Evolutionary conservation across 1,284 basidiomycete genomes (phyloP).

Genomic region (Ceratobasidium sp.): DNA sequence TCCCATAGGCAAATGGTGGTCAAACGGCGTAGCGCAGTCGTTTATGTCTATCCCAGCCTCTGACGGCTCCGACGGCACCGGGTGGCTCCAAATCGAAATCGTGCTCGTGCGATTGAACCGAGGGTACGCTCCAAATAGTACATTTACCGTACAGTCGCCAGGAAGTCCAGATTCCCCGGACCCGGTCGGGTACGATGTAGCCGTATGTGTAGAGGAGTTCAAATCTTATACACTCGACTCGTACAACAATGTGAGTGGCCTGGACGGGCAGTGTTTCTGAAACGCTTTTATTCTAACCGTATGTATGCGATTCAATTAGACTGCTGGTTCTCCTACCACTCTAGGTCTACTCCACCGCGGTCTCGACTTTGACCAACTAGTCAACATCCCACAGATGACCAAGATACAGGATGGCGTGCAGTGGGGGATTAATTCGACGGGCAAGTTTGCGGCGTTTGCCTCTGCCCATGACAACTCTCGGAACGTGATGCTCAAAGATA

Average conservation of each 20-base stretch:
- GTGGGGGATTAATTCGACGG: slow-evolving; percentile 31
- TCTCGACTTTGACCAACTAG: slow-evolving; percentile 18
- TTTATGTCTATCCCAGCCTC: slow-evolving; percentile 25
- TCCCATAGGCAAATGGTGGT: slow-evolving; percentile 38
- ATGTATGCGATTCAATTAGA: background rate
- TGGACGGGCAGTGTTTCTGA: too few relatives aligned
- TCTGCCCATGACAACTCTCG: slow-evolving; percentile 37
- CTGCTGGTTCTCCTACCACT: slow-evolving; percentile 25
- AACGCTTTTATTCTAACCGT: background rate
- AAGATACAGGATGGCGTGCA: slow-evolving; percentile 19
- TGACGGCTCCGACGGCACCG: slow-evolving; percentile 17
- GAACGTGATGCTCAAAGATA: slow-evolving; percentile 38
- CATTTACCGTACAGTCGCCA: slow-evolving; percentile 16
- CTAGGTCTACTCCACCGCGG: slow-evolving; percentile 22
- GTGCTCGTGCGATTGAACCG: slow-evolving; percentile 39
- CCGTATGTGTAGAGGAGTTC: slow-evolving; percentile 32
- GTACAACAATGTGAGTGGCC: slow-evolving; percentile 29
- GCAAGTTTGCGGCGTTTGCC: slow-evolving; percentile 38
- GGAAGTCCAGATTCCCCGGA: slow-evolving; percentile 5
- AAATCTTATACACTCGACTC: slow-evolving; percentile 31
- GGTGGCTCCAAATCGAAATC: slow-evolving; percentile 41
- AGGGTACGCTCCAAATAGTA: slow-evolving; percentile 30
- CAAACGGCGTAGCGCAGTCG: slow-evolving; percentile 40
- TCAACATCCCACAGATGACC: slow-evolving; percentile 11
- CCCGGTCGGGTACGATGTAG: slow-evolving; percentile 38